Evolutionary conservation across 805 yeast genomes (phyloP).

Genomic region (Priceomyces fermenticarens): DNA sequence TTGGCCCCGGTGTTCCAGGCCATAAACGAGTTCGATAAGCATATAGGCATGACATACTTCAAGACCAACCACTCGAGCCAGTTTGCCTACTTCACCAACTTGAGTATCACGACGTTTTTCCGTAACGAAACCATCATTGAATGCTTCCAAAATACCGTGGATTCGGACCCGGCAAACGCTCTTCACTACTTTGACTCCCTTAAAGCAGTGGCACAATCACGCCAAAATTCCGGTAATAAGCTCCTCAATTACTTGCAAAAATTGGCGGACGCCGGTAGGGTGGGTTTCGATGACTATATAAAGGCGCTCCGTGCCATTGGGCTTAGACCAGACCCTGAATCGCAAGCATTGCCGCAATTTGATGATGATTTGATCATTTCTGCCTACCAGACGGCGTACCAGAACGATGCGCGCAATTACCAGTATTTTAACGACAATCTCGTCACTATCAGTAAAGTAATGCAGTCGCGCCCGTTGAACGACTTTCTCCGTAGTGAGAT

Average conservation of each 20-base stretch:
- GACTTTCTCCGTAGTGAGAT: constrained; percentile 28
- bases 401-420: constrained; percentile 35
- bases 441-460: constrained; percentile 22
- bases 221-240: constrained; percentile 14
- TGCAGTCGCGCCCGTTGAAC: constrained; percentile 17
- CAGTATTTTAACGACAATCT: constrained; percentile 30
- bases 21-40: constrained; percentile 38
- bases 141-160: constrained; percentile 37
- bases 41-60: constrained; percentile 22
- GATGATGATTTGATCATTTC: constrained; percentile 32
- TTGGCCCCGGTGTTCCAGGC: constrained; percentile 28
- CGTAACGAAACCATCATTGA: constrained; percentile 39
- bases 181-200: constrained; percentile 38
- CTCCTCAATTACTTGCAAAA: constrained; percentile 27
- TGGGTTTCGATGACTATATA: constrained; percentile 33
- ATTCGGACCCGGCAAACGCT: constrained; percentile 29
- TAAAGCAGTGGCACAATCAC: constrained; percentile 17
- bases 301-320: constrained; percentile 32
- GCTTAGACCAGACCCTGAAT: constrained; percentile 7
- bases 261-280: constrained; percentile 23
- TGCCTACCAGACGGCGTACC: constrained; percentile 28
- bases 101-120: constrained; percentile 29
- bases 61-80: constrained; percentile 19
- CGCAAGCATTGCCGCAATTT: constrained; percentile 8
- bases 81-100: constrained; percentile 23